A percentile compares a stretch with the other conserved stretches of the same genome.
Conservation (phyloP, 1,139 yeast species). For the Yamadazyma oceani region DNA sequence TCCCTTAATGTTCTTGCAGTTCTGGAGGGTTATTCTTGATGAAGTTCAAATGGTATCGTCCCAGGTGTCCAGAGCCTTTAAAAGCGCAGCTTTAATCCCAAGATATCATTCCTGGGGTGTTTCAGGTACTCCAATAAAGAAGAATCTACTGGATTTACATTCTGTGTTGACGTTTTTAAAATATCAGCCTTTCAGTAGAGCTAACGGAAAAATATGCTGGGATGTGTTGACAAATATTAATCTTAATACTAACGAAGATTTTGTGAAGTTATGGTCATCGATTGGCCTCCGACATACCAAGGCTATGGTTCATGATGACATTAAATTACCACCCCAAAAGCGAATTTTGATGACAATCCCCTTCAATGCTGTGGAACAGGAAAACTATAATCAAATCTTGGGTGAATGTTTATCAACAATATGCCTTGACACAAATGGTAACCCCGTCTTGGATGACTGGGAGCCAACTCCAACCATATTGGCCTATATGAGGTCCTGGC, state of each 20-base stretch:
- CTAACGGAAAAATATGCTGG: slow-evolving; percentile 43
- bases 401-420: slow-evolving; percentile 63
- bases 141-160: slow-evolving; percentile 62
- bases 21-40: slow-evolving; percentile 87
- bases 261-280: slow-evolving; percentile 44
- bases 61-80: slow-evolving; percentile 72
- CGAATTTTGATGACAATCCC: slow-evolving; percentile 69
- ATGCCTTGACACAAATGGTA: slow-evolving; percentile 58
- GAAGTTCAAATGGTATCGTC: slow-evolving; percentile 93
- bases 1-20: slow-evolving; percentile 80
- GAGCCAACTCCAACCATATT: slow-evolving; percentile 45
- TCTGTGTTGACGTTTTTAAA: slow-evolving; percentile 70
- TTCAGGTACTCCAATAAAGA: slow-evolving; percentile 88
- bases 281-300: slow-evolving; percentile 80
- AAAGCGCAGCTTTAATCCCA: slow-evolving; percentile 76
- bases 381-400: slow-evolving; percentile 68
- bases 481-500: slow-evolving; percentile 61
- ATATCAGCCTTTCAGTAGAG: slow-evolving; percentile 58
- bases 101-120: slow-evolving; percentile 95
- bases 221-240: slow-evolving; percentile 20
- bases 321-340: slow-evolving; percentile 73
- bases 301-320: slow-evolving; percentile 75
- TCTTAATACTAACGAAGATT: slow-evolving; percentile 33
- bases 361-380: slow-evolving; percentile 79
- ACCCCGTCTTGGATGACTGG: slow-evolving; percentile 52